Conservation (phyloP, 2,329 filamentous ascomycete species). For the Colletotrichum musicola region DNA sequence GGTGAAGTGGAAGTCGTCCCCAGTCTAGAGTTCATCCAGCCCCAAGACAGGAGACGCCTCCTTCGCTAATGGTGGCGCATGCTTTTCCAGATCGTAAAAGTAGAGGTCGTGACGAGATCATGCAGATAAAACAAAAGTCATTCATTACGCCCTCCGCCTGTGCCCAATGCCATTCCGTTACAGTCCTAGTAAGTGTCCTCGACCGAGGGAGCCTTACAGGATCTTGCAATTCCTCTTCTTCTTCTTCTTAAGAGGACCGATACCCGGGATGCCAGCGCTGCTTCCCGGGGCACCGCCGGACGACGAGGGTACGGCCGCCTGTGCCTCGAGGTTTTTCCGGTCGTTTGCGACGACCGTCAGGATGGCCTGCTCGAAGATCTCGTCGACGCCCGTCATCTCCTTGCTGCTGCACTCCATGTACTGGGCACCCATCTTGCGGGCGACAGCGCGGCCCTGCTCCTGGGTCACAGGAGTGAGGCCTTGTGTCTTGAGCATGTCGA, state of each 20-base stretch:
- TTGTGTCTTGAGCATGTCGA: constrained; percentile 98
- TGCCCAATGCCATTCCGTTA: constrained; percentile 29
- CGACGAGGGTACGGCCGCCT: constrained; percentile 54
- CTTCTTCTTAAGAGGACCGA: constrained; percentile 73
- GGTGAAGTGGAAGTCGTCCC: constrained; percentile 27
- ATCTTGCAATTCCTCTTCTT: constrained; percentile 89
- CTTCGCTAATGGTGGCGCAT: constrained; percentile 39
- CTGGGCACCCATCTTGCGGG: constrained; percentile 91
- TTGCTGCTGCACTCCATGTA: constrained; percentile 99
- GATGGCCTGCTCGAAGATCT: constrained; percentile 94
- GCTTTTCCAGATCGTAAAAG: constrained; percentile 41
- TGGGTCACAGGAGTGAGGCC: constrained; percentile 94
- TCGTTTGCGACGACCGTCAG: constrained; percentile 89
- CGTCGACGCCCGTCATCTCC: constrained; percentile 95
- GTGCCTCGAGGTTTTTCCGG: constrained; percentile 70
- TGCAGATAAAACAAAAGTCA: constrained; percentile 41
- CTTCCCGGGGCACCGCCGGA: constrained; percentile 50
- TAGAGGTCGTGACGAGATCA: constrained; percentile 51
- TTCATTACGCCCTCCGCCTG: constrained; percentile 40
- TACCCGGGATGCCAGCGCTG: constrained; percentile 54
- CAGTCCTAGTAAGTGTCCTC: constrained; percentile 23
- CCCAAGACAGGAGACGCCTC: constrained; percentile 37
- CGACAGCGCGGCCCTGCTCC: constrained; percentile 89
- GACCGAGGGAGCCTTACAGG: constrained; percentile 65
- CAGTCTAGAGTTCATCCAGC: constrained; percentile 39